Conservation (phyloP, 345 rosid genomes). For the Streptanthus diversifolius region DNA sequence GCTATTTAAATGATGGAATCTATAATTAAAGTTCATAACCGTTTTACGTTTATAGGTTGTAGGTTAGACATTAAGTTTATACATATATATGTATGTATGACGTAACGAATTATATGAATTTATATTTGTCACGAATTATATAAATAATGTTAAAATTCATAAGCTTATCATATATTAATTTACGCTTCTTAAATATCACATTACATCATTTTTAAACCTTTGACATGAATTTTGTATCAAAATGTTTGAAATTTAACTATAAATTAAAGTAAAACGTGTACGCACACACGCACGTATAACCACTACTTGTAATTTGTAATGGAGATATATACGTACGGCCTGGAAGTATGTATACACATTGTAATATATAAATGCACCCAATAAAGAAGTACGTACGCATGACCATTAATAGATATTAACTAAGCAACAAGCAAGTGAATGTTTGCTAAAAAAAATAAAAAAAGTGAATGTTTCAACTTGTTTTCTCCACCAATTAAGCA, state of each 20-base stretch:
- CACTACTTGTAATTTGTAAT: not conserved
- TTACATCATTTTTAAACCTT: not conserved
- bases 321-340: not conserved
- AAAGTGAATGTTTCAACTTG: conserved; percentile 17
- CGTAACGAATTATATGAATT: not conserved
- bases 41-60: not conserved
- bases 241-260: not conserved
- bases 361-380: not conserved
- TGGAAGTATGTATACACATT: not conserved
- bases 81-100: not conserved
- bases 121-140: not conserved
- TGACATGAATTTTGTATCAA: not conserved
- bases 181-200: not conserved
- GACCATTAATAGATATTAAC: not conserved
- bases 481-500: conserved; percentile 17
- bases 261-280: not conserved
- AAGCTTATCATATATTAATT: not conserved
- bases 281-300: not conserved
- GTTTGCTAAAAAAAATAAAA: not conserved
- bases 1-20: not conserved
- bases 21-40: not conserved
- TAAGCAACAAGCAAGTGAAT: conserved; percentile 11
- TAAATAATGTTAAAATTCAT: not conserved
- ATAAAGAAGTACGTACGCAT: conserved; percentile 1
- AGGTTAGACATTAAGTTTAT: not conserved